Base-by-base conservation (phyloP, 805 yeast genomes). In the Wickerhamiella bombiphila region DNA sequence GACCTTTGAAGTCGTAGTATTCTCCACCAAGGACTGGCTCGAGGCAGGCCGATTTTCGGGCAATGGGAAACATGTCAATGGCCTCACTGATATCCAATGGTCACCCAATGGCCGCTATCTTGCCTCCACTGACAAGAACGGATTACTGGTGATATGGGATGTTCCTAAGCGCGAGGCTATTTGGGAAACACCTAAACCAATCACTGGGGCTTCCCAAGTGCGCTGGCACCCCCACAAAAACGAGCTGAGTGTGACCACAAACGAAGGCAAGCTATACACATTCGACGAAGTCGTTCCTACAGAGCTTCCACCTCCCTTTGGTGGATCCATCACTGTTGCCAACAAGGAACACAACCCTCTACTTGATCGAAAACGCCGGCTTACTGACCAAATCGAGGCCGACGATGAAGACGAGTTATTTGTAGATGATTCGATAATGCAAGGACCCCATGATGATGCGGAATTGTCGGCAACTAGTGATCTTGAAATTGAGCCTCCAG, bases 351-450 rank as follows among this genome's bases (percentile, higher is more conserved):
- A 32, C 28, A 20, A 35, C 7, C 51, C 56, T 15, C 43, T 45
- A 37, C 51, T 54, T 5, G 36, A 20, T 3, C 34, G 22, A 2
- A 30, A 36, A 19, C 29, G 30, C 8, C 15, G 28, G 20, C 18
- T 24, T 24, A 4, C 15, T 19, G 47, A 42, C 38, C 47, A 39
- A 32, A 49, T 32, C 32, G 48, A 43, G n/a, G 38, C 45, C 22
- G 55, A 47, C n/a, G 49, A 45, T 19, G 62, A 49, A 9, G 55
- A 54, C 17, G 55, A 51, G 16, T 46, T 44, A 29, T 48, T 47
- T n/a, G 58, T 71, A 19, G 73, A 70, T 20, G 85, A 76, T 50
- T 9, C 26, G 83, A 72, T 44, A 82, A 74, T 36, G 72, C 69
- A 5, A 7, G 17, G 32, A 4, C 36, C 25, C 28, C 38, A 35